Evolutionary conservation across 116 monocot species (phyloP).

Genomic region (Zostera marina): DNA sequence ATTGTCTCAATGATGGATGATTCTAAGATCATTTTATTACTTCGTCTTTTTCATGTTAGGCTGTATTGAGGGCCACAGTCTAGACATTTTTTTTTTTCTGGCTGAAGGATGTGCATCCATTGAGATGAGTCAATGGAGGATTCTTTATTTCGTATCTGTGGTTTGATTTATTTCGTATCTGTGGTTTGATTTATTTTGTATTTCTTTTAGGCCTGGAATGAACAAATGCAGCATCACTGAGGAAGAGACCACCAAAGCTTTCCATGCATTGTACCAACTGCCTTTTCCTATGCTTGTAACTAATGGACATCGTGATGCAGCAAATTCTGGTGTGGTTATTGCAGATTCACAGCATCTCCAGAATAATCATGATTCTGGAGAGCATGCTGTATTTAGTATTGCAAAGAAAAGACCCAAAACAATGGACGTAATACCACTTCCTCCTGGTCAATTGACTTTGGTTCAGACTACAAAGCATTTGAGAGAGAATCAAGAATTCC

Average conservation of each 20-base stretch:
- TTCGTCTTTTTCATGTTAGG: no score
- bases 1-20: no score
- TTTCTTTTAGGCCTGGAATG: conserved; percentile 60
- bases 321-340: conserved; percentile 14
- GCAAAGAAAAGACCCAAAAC: conserved; percentile 41
- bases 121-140: no score
- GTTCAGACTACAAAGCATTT: conserved; percentile 7
- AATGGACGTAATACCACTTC: conserved; percentile 16
- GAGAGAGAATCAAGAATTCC: conserved; percentile 26
- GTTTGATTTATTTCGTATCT: conserved; percentile 1
- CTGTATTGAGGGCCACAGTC: no score
- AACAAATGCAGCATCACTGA: conserved; percentile 66
- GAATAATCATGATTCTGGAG: conserved; percentile 15
- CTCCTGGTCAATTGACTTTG: conserved; percentile 12
- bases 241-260: conserved; percentile 70
- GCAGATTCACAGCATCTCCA: conserved; percentile 7
- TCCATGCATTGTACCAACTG: conserved; percentile 38
- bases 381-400: conserved; percentile 4
- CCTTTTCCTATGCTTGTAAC: conserved; percentile 26
- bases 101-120: no score
- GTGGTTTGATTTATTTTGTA: conserved; percentile 1
- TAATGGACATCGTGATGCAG: conserved; percentile 19
- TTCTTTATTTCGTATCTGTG: no score
- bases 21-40: no score
- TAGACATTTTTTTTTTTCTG: no score